Evolutionary conservation across 768 basidiomycete species (phyloP).

Genomic region (Boletus subparvulus): DNA sequence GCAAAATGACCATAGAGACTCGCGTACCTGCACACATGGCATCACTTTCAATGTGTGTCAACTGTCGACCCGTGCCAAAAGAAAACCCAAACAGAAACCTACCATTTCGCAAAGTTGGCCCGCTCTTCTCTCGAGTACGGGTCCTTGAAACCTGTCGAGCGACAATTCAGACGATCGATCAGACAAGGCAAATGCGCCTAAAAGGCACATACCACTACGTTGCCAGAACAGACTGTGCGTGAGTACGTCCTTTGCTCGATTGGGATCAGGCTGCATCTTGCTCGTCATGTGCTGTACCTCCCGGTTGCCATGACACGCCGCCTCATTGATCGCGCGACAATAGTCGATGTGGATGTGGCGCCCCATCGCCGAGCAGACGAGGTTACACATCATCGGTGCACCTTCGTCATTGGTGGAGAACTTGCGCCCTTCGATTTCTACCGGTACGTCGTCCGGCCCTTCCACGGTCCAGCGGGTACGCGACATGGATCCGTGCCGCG

Average conservation of each 20-base stretch:
- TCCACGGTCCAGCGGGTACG: slow-evolving; percentile 57
- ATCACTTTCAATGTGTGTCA: slow-evolving; percentile 36
- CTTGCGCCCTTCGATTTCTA: slow-evolving; percentile 56
- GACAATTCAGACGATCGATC: background rate
- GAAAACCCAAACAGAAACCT: slow-evolving; percentile 8
- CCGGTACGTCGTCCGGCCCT: slow-evolving; percentile 44
- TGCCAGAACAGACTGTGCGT: slow-evolving; percentile 57
- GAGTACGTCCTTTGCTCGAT: slow-evolving; percentile 50
- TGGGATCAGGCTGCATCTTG: slow-evolving; percentile 47
- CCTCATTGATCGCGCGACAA: slow-evolving; percentile 40
- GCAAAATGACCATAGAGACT: background rate
- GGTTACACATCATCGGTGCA: slow-evolving; percentile 63
- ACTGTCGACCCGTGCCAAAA: background rate
- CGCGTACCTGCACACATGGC: slow-evolving; percentile 48
- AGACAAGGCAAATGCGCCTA: background rate
- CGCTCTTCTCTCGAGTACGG: slow-evolving; percentile 62
- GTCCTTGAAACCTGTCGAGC: slow-evolving; percentile 53
- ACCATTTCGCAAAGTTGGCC: slow-evolving; percentile 54
- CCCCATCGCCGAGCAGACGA: slow-evolving; percentile 54
- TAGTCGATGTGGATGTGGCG: slow-evolving; percentile 58
- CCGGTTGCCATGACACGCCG: slow-evolving; percentile 37
- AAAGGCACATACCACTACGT: slow-evolving; percentile 44
- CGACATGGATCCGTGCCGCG: slow-evolving; percentile 63
- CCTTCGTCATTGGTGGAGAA: slow-evolving; percentile 56
- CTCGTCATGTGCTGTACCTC: slow-evolving; percentile 47